Conservation (phyloP, 805 yeast species). For the Nakazawaea ishiwadae region DNA sequence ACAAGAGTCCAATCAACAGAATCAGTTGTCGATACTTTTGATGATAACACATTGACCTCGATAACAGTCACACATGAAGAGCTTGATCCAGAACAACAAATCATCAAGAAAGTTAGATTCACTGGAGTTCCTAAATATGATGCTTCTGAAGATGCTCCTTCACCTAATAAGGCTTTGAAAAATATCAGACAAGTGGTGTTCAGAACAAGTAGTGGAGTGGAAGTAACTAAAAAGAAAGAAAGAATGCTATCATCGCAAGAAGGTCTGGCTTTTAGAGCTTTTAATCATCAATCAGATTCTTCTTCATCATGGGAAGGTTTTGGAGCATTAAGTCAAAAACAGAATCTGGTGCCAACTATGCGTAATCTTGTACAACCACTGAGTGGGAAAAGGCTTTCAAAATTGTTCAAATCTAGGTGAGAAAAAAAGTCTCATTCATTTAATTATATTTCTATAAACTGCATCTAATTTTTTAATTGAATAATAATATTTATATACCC, state of each 20-base stretch:
- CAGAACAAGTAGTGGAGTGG: conserved; percentile 18
- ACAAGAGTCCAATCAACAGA: no score
- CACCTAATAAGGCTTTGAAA: conserved; percentile 30
- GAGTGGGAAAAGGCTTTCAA: conserved; percentile 17
- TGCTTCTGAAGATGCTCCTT: conserved; percentile 53
- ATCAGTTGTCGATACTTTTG: no score
- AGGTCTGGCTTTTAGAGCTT: conserved; percentile 29
- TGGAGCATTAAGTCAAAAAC: conserved; percentile 4
- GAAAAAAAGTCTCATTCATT: no score
- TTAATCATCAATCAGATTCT: conserved; percentile 13
- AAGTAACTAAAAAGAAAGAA: conserved; percentile 21
- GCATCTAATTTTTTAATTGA: neutral
- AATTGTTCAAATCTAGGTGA: conserved; percentile 24
- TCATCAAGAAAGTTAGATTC: conserved; percentile 43
- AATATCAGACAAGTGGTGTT: conserved; percentile 31
- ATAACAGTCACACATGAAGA: conserved; percentile 5
- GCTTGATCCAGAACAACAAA: neutral
- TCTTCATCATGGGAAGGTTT: conserved; percentile 10
- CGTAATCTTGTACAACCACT: conserved; percentile 6
- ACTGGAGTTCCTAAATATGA: conserved; percentile 46
- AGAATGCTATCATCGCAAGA: conserved; percentile 28
- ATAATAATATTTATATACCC: no score
- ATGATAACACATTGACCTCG: conserved; percentile 15
- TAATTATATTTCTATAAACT: neutral
- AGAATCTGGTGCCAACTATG: conserved; percentile 10